phyloP scores from a whole-genome alignment of 2,329 filamentous ascomycete species.

The Podosphaera aphanis region DNA sequence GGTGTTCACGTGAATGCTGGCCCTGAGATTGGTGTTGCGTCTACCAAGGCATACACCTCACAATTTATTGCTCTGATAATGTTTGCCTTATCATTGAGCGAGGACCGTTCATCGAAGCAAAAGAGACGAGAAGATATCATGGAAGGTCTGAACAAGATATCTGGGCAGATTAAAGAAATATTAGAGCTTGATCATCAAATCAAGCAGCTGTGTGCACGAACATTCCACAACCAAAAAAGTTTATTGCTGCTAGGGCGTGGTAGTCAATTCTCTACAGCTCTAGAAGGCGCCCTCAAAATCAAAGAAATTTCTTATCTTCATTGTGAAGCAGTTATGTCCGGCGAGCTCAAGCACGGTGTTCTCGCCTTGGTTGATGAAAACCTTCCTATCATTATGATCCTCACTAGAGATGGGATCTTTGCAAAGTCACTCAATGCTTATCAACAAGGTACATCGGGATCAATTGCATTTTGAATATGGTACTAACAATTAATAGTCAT shows the following conservation, averaged over 20 bases:
- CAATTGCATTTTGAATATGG: background rate
- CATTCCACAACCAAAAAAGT: conserved; percentile 93
- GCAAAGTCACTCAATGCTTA: conserved; percentile 98
- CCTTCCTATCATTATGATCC: conserved; percentile 97
- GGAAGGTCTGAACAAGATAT: conserved; percentile 70
- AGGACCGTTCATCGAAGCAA: conserved; percentile 88
- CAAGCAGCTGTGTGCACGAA: conserved; percentile 80
- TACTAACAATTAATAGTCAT: conserved; percentile 39
- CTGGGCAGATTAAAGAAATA: conserved; percentile 76
- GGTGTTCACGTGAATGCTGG: conserved; percentile 99
- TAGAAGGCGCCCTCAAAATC: conserved; percentile 96
- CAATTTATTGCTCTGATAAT: conserved; percentile 99
- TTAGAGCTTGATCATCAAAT: conserved; percentile 79
- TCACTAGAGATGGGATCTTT: conserved; percentile 89
- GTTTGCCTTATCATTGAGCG: conserved; percentile 89
- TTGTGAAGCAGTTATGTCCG: conserved; percentile 99
- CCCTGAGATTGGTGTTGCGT: conserved; percentile 94
- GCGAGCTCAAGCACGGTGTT: conserved; percentile 97
- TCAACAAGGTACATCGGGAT: conserved; percentile 51
- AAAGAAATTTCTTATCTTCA: conserved; percentile 99
- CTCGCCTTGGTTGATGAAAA: conserved; percentile 94
- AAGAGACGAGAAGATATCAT: conserved; percentile 88
- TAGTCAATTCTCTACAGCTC: conserved; percentile 85
- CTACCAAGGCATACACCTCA: conserved; percentile 97
- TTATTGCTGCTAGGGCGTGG: conserved; percentile 81